A percentile compares a stretch with the other conserved stretches of the same genome.
phyloP scores from a whole-genome alignment of 192 early-diverging fungal genomes.

The Anaeromyces robustus region DNA sequence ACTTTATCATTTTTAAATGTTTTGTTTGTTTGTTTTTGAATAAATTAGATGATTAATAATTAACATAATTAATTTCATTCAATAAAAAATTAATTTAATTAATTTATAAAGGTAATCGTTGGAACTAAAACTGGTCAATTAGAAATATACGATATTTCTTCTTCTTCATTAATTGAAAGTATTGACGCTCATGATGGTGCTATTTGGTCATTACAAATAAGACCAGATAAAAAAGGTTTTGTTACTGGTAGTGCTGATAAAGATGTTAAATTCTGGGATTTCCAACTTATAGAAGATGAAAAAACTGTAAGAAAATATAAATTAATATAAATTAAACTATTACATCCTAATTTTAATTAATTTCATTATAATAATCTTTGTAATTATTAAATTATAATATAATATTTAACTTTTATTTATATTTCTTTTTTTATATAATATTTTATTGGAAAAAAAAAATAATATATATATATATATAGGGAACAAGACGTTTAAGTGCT shows the following conservation, averaged over 20 bases:
- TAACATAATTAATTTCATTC: too few species aligned
- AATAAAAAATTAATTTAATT: too few species aligned
- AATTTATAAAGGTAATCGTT: slow-evolving; percentile 45
- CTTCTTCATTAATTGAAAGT: slow-evolving; percentile 64
- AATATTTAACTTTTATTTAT: too few species aligned
- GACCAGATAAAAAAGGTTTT: slow-evolving; percentile 72
- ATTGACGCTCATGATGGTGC: slow-evolving; percentile 84
- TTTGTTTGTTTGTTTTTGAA: too few species aligned
- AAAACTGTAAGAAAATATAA: slow-evolving; percentile 2
- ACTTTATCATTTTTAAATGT: too few species aligned
- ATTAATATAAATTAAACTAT: too few species aligned
- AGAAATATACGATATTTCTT: slow-evolving; percentile 79
- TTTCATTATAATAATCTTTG: too few species aligned
- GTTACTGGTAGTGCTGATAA: slow-evolving; percentile 87
- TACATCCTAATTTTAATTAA: too few species aligned
- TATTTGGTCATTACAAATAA: slow-evolving; percentile 72
- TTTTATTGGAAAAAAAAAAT: background rate
- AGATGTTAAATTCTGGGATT: slow-evolving; percentile 95
- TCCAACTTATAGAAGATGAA: slow-evolving; percentile 50
- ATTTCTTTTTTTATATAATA: too few species aligned
- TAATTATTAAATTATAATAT: too few species aligned
- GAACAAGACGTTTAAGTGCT: slow-evolving; percentile 42
- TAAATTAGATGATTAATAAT: too few species aligned
- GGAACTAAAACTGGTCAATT: slow-evolving; percentile 85
- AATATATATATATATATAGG: background rate